Percentiles rank a stretch among this genome's conserved stretches.
These are phyloP conservation scores for Solanum neorickii DNA, from an alignment of 257 asterid species.

Conservation along the genomic window DNA sequence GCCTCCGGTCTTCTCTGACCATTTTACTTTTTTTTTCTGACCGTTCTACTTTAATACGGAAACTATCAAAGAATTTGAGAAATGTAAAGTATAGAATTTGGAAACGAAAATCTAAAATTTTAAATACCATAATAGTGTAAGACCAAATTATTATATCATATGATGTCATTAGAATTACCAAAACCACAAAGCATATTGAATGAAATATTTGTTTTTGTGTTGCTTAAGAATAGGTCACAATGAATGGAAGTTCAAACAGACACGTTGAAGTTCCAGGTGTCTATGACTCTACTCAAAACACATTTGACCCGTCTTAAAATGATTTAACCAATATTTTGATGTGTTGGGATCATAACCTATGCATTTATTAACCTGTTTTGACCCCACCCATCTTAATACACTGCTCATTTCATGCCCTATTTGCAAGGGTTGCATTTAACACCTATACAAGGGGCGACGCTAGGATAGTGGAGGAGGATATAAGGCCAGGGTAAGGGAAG, in stretches of 20 bases:
- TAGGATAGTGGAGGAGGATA: not conserved
- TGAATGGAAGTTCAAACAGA: not conserved
- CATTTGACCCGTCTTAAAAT: not conserved
- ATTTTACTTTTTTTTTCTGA: not conserved
- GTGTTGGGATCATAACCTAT: not conserved
- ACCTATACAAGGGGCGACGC: not conserved
- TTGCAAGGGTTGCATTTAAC: not conserved
- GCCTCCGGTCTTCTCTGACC: not conserved
- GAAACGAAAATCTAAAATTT: not conserved
- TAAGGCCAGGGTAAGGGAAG: not conserved
- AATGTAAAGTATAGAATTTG: not conserved
- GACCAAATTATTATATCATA: not conserved
- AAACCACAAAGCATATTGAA: not conserved
- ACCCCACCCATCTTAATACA: not conserved
- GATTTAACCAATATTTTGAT: not conserved
- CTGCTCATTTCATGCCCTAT: not conserved
- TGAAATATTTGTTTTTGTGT: not conserved
- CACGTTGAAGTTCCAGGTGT: not conserved
- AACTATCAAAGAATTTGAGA: not conserved
- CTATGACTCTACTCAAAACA: not conserved
- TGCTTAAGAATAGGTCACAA: not conserved
- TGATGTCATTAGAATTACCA: not conserved
- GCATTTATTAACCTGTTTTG: not conserved
- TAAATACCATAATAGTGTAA: not conserved
- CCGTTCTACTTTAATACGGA: not conserved